phyloP scores from a whole-genome alignment of 2,329 filamentous ascomycete species.

The Monosporascus sp. region DNA sequence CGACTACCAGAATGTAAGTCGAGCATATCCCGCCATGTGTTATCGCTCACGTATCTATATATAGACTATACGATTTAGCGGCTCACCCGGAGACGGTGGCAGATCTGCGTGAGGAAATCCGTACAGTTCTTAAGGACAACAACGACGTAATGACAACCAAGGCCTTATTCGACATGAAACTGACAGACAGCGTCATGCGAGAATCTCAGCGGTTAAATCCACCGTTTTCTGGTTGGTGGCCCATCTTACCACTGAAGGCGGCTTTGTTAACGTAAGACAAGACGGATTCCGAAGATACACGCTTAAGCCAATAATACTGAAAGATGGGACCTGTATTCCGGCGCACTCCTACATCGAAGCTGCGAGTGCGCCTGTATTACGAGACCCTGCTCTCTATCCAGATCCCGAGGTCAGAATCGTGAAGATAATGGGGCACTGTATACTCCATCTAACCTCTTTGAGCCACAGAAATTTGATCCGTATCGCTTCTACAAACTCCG shows the following conservation, averaged over 20 bases:
- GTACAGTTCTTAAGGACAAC: not conserved
- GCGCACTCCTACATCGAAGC: not conserved
- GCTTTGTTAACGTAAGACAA: not conserved
- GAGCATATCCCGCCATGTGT: not conserved
- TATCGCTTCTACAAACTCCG: not conserved
- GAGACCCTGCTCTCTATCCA: not conserved
- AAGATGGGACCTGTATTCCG: not conserved
- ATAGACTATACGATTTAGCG: not conserved
- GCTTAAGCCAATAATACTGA: not conserved
- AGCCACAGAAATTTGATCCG: not conserved
- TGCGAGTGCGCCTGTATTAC: not conserved
- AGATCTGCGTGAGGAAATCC: not conserved
- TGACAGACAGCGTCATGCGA: not conserved
- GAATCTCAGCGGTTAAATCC: not conserved
- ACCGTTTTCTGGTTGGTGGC: not conserved
- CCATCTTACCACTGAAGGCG: not conserved
- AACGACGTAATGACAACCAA: not conserved
- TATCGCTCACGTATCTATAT: not conserved
- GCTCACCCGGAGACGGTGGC: not conserved
- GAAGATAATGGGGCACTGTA: not conserved
- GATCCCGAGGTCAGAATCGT: not conserved
- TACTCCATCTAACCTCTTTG: not conserved
- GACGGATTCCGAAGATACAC: not conserved
- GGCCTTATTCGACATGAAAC: not conserved
- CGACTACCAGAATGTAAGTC: not conserved